Base-by-base conservation (phyloP, 2,329 filamentous ascomycete species). In the Beauveria bassiana region DNA sequence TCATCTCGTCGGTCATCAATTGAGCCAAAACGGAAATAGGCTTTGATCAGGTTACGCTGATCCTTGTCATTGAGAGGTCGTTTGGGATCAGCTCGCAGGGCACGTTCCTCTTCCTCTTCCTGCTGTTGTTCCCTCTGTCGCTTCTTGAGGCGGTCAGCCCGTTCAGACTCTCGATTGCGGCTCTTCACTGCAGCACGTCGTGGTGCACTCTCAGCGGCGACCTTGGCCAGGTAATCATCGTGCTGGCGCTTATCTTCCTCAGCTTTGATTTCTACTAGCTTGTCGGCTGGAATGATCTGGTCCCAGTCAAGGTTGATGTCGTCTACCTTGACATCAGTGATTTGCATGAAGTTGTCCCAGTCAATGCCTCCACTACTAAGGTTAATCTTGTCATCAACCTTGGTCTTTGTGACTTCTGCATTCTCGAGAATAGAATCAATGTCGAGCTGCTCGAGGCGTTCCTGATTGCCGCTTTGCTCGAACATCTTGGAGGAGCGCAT, bases 401-500 rank as follows among this genome's bases (percentile, higher is more conserved):
- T 93, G 0, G 95, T 98, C 78, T 96, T 93, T 69, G 96, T 96
- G 68, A 98, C 87, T 76, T 99, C 95, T 31, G 96, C 95, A 72
- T 97, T 97, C 69, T 95, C 95, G 18, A 99, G 85, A 45, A 99
- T 95, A 9, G 93, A 91, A 71, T 99, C 96, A 67, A 99, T 98
- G 72, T 99, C 95, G 26, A 99, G 86, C 74, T 97, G 92, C 75
- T 99, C 95, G 5, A 99, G 82, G 72, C 96, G 95, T 76, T 93
- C 89, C 74, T 99, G 95, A 71, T 99, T 99, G 63, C 91, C 91
- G 12, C 90, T 95, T 73, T 97, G 93, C 75, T 98, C 93, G 68
- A 99, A 99, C 88, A 99, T 96, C 75, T 95, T 96, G 72, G 97
- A 95, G n/a, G 95, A 96, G 67, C 95, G 89, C 76, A 93, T 92